Percentiles rank a stretch among this genome's conserved stretches.
These are phyloP conservation scores for Arachnopeziza araneosa DNA, from an alignment of 2,329 filamentous ascomycete genomes.

Conservation along the genomic window DNA sequence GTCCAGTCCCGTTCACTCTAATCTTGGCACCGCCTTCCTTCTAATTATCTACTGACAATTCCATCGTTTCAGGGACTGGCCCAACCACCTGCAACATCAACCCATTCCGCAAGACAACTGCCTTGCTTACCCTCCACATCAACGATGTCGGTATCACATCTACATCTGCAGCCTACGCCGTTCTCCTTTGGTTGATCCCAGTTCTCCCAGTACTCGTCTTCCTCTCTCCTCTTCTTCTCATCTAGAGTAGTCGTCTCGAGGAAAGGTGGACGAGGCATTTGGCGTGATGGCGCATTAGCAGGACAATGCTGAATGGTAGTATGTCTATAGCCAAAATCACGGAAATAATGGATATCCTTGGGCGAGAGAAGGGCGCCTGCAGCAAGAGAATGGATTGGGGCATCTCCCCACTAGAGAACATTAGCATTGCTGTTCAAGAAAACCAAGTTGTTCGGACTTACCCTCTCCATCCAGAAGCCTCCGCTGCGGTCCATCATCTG, in stretches of 20 bases:
- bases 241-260: conserved; percentile 77
- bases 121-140: conserved; percentile 98
- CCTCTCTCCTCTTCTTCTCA: conserved; percentile 78
- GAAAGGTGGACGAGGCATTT: conserved; percentile 73
- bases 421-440: conserved; percentile 18
- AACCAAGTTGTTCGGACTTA: conserved; percentile 41
- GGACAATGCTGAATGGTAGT: conserved; percentile 99
- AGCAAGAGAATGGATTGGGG: conserved; percentile 94
- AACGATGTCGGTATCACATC: conserved; percentile 94
- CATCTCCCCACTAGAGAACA: conserved; percentile 79
- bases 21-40: neutral
- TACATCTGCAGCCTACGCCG: conserved; percentile 91
- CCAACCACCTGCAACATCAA: conserved; percentile 94
- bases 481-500: conserved; percentile 98
- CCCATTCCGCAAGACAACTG: conserved; percentile 93
- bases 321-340: conserved; percentile 95
- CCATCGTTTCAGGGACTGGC: conserved; percentile 37
- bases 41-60: neutral
- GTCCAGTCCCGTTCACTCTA: neutral
- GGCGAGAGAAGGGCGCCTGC: conserved; percentile 80
- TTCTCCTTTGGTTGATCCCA: conserved; percentile 89
- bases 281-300: conserved; percentile 84
- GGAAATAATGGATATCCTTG: conserved; percentile 94
- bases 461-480: conserved; percentile 98
- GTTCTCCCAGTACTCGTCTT: conserved; percentile 93